Conservation (phyloP, 331 rosid genomes). For the Spiraea crenata region DNA sequence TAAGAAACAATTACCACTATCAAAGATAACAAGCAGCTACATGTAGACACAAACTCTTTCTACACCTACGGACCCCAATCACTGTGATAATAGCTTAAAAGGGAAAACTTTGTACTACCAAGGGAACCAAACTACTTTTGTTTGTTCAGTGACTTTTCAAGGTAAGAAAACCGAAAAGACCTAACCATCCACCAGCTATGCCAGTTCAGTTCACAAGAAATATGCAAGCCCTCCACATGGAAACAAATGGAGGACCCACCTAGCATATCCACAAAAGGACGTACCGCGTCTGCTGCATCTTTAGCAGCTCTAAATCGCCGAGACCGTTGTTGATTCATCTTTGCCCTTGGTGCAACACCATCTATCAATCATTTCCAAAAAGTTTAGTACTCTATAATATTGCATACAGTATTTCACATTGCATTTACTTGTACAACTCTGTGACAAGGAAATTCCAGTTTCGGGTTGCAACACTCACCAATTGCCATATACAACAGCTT, state of each 20-base stretch:
- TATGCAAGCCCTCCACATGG: constrained; percentile 22
- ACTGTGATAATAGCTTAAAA: not conserved
- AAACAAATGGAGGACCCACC: constrained; percentile 26
- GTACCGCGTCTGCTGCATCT: constrained; percentile 89
- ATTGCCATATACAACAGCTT: constrained; percentile 96
- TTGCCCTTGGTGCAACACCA: constrained; percentile 99
- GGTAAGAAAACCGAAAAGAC: not conserved
- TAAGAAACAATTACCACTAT: not conserved
- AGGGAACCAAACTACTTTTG: not conserved
- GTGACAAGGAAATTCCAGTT: not conserved
- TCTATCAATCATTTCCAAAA: constrained; percentile 43
- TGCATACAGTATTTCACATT: not conserved
- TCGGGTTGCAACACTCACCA: constrained; percentile 52
- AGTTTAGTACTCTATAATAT: constrained; percentile 20
- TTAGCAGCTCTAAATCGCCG: constrained; percentile 94
- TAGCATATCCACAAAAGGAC: constrained; percentile 37
- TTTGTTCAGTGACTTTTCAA: not conserved
- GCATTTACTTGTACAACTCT: not conserved
- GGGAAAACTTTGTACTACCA: not conserved
- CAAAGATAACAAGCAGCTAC: not conserved
- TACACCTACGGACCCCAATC: not conserved
- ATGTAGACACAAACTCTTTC: no score
- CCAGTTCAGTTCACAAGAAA: not conserved
- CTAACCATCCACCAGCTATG: not conserved
- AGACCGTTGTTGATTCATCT: constrained; percentile 96